Base-by-base conservation (phyloP, 208 protist genomes). In the Ichthyophonus hoferi region DNA sequence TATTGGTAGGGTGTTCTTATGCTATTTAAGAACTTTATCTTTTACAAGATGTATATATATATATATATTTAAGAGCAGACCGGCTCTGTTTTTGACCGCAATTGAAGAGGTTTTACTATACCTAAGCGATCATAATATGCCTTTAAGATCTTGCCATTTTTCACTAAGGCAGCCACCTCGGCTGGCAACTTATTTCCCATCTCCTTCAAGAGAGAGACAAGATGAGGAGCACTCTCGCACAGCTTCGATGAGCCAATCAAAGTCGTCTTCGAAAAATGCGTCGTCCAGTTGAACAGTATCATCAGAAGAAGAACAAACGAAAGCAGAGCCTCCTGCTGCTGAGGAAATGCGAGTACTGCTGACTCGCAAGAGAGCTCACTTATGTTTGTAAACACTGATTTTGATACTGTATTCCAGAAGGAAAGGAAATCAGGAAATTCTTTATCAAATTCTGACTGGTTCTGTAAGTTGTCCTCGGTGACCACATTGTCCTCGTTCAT, bases 261-360 rank as follows among this genome's bases (percentile, higher is more conserved):
- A 67, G 50, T 67, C 50, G 50, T 67, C 50, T 67, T 67, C 50
- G 50, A 67, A 24, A 24, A 67, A 67, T 24, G 50, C 7, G 50
- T n/a, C 14, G 24, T 67, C 50, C 50, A 67, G 50, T 38, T 81
- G 33, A 81, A 3, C 7, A 38, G 77, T 31, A 38, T 81, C 77
- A 81, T 81, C 33, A 81, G 3, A n/a, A 35, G 3, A 14, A 35
- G 3, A 38, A 35, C 77, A 12, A 81, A 38, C 2, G 7, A 3
- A 3, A 81, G 2, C 77, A 35, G 33, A 81, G 77, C 7, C 77
- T 81, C 77, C 77, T 35, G 77, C 77, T 81, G 77, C 77, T 39
- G 77, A 81, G 77, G 77, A 38, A 38, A 81, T 38, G 77, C 77
- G 33, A 81, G 77, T 81, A 38, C 77, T n/a, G 77, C 77, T 39